Conservation (phyloP, 495 filamentous ascomycete genomes). For the Penicillium macrosclerotiorum region DNA sequence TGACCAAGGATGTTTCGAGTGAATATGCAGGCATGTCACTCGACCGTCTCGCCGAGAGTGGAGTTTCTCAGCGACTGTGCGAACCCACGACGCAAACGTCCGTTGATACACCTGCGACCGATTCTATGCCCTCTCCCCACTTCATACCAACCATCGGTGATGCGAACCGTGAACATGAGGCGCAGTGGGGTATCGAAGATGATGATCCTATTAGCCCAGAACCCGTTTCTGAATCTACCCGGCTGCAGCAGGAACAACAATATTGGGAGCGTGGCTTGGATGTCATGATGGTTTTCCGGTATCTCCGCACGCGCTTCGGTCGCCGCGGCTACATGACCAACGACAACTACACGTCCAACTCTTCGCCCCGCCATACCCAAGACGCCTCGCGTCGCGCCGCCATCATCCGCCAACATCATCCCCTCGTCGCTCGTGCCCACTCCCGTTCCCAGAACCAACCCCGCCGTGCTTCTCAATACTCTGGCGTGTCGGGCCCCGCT, state of each 20-base stretch:
- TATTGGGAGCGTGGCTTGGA: constrained; percentile 91
- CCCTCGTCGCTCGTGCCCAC: constrained; percentile 63
- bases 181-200: constrained; percentile 69
- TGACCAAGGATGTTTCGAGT: constrained; percentile 38
- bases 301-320: constrained; percentile 73
- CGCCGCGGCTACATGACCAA: constrained; percentile 37
- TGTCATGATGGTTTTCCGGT: constrained; percentile 82
- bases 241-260: constrained; percentile 51
- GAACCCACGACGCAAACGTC: constrained; percentile 18
- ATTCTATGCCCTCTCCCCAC: constrained; percentile 38
- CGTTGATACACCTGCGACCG: constrained; percentile 17
- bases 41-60: constrained; percentile 29
- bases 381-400: constrained; percentile 76
- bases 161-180: constrained; percentile 47
- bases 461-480: constrained; percentile 50
- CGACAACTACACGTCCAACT: constrained; percentile 28
- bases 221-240: constrained; percentile 30
- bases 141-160: constrained; percentile 47
- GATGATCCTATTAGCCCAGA: constrained; percentile 41
- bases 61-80: constrained; percentile 7
- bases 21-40: constrained; percentile 56
- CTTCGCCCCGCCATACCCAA: constrained; percentile 46
- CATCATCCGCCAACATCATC: constrained; percentile 80
- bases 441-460: constrained; percentile 47
- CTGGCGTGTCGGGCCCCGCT: constrained; percentile 41